These are phyloP conservation scores for Monosporascus sp. DNA, from an alignment of 2,329 filamentous ascomycete genomes.

Conservation along the genomic window DNA sequence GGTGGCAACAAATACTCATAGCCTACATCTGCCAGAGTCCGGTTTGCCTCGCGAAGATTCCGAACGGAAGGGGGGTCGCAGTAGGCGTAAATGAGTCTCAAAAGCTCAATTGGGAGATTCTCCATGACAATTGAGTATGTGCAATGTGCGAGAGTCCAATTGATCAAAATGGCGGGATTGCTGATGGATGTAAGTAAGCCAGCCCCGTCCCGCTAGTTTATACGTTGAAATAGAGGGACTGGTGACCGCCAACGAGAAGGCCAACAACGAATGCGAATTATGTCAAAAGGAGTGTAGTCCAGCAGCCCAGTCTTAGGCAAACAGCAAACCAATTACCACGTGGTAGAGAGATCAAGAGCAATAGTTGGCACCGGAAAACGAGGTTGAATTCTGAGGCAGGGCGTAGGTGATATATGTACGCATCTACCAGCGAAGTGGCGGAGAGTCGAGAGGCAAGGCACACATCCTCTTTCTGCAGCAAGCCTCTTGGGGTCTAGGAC, in stretches of 20 bases:
- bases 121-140: slow-evolving; percentile 19
- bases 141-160: neutral
- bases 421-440: slow-evolving; percentile 21
- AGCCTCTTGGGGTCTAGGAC: slow-evolving; percentile 27
- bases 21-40: slow-evolving; percentile 34
- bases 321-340: neutral
- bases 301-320: neutral
- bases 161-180: neutral
- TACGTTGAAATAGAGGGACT: no score
- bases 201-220: neutral
- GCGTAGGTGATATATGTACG: slow-evolving; percentile 15
- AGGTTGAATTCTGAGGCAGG: slow-evolving; percentile 14
- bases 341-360: neutral
- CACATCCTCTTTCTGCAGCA: slow-evolving; percentile 24
- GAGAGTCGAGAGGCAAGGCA: slow-evolving; percentile 18
- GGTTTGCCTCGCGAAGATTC: slow-evolving; percentile 35
- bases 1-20: slow-evolving; percentile 38
- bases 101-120: slow-evolving; percentile 33
- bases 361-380: slow-evolving; percentile 7
- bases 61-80: slow-evolving; percentile 35
- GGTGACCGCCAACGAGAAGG: neutral
- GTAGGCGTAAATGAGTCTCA: slow-evolving; percentile 37
- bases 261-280: neutral
- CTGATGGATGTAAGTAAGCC: neutral
- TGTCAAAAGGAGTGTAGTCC: neutral